phyloP scores from a whole-genome alignment of 345 rosid genomes.

The Streptanthus diversifolius region DNA sequence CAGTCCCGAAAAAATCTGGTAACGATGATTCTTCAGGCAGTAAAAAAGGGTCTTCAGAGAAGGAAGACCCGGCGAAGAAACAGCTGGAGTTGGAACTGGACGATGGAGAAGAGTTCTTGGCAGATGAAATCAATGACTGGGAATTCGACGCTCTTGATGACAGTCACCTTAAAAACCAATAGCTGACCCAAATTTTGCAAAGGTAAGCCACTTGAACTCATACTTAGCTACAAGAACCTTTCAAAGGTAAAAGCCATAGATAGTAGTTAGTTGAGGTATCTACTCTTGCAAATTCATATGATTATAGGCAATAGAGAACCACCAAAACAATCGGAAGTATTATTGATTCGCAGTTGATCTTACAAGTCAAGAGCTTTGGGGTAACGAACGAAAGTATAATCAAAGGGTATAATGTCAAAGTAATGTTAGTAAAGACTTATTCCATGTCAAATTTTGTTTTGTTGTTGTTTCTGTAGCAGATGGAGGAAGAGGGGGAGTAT shows the following conservation, averaged over 20 bases:
- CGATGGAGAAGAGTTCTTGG: constrained; percentile 37
- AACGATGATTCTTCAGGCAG: constrained; percentile 5
- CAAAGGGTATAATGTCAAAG: not conserved
- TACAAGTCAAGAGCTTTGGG: not conserved
- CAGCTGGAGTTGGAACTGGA: constrained; percentile 44
- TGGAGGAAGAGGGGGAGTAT: constrained; percentile 9
- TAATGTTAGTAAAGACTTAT: not conserved
- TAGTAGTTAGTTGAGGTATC: not conserved
- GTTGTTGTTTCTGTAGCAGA: constrained; percentile 9
- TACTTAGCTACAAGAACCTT: not conserved
- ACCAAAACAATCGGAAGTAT: not conserved
- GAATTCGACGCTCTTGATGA: constrained; percentile 65
- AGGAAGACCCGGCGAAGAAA: constrained; percentile 32
- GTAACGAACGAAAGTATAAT: not conserved
- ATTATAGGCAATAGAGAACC: not conserved
- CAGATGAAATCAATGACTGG: constrained; percentile 72
- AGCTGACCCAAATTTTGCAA: constrained; percentile 31
- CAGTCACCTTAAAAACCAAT: constrained; percentile 34
- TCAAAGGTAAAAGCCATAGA: not conserved
- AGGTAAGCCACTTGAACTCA: constrained; percentile 12
- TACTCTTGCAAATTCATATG: not conserved
- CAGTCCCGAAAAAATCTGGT: constrained; percentile 17
- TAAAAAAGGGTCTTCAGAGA: constrained; percentile 18
- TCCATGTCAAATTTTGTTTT: not conserved
- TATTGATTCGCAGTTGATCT: not conserved